These are phyloP conservation scores for Ilyonectria robusta DNA, from an alignment of 2,329 filamentous ascomycete species.

Conservation along the genomic window DNA sequence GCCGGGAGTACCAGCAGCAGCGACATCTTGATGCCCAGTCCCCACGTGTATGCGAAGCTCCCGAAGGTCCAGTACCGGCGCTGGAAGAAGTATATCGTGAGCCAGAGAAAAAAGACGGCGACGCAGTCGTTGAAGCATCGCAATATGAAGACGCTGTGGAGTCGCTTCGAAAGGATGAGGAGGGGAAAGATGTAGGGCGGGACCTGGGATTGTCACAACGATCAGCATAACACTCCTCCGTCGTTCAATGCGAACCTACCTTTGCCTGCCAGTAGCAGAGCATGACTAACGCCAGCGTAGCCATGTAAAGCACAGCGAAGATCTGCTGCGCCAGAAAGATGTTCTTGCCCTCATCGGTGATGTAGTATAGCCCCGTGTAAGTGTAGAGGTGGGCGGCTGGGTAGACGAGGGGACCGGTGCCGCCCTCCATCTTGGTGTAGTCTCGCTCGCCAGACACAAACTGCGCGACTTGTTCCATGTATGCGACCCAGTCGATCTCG, in stretches of 20 bases:
- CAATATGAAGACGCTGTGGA: conserved; percentile 94
- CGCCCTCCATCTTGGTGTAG: conserved; percentile 87
- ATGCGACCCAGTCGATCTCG: conserved; percentile 97
- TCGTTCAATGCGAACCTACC: conserved; percentile 57
- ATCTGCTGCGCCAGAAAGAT: conserved; percentile 86
- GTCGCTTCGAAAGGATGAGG: conserved; percentile 88
- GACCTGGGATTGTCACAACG: conserved; percentile 63
- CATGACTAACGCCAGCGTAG: conserved; percentile 82
- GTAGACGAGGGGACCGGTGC: conserved; percentile 94
- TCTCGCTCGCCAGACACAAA: conserved; percentile 88
- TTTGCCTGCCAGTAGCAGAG: conserved; percentile 83
- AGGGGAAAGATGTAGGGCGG: conserved; percentile 91
- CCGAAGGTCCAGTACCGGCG: conserved; percentile 80
- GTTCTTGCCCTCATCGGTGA: conserved; percentile 83
- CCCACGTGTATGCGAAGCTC: conserved; percentile 80
- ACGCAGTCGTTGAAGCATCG: conserved; percentile 97
- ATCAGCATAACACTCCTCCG: neutral
- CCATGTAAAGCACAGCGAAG: conserved; percentile 85
- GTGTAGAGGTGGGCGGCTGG: conserved; percentile 94
- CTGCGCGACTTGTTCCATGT: conserved; percentile 92
- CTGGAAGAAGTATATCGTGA: conserved; percentile 85
- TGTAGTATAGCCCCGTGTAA: conserved; percentile 82
- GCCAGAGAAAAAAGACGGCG: conserved; percentile 86
- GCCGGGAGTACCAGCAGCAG: conserved; percentile 87
- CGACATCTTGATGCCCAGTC: conserved; percentile 96